phyloP scores from a whole-genome alignment of 768 basidiomycete genomes.

The Hemileccinum rubropunctum region DNA sequence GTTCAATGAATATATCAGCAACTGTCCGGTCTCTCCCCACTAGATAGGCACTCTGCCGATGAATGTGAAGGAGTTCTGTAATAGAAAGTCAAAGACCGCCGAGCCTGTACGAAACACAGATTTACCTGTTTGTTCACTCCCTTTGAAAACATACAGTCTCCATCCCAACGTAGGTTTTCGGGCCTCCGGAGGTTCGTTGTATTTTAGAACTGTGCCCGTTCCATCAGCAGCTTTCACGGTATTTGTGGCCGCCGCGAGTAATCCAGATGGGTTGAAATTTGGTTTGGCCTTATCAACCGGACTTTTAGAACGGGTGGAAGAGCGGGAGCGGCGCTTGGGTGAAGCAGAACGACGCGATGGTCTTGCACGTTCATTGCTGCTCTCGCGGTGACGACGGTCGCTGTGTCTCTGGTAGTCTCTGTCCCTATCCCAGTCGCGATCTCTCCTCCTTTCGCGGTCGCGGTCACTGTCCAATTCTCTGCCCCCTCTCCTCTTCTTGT shows the following conservation, averaged over 20 bases:
- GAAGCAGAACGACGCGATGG: slow-evolving; percentile 58
- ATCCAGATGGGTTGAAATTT: slow-evolving; percentile 84
- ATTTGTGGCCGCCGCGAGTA: slow-evolving; percentile 95
- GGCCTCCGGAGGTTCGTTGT: slow-evolving; percentile 98
- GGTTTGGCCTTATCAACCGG: slow-evolving; percentile 72
- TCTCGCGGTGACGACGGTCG: slow-evolving; percentile 23
- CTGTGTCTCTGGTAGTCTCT: slow-evolving; percentile 37
- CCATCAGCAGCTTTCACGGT: slow-evolving; percentile 76
- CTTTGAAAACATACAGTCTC: slow-evolving; percentile 98
- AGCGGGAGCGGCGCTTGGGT: slow-evolving; percentile 38
- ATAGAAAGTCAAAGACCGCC: background rate
- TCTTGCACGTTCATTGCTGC: slow-evolving; percentile 31
- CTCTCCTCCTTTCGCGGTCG: slow-evolving; percentile 13
- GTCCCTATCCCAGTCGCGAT: slow-evolving; percentile 38
- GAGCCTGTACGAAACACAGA: background rate
- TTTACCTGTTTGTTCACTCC: slow-evolving; percentile 87
- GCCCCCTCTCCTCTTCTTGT: slow-evolving; percentile 15
- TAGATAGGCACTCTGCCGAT: slow-evolving; percentile 92
- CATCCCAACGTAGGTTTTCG: slow-evolving; percentile 86
- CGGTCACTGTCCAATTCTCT: slow-evolving; percentile 12
- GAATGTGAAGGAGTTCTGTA: slow-evolving; percentile 86
- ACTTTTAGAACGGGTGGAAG: slow-evolving; percentile 42
- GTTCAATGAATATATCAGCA: slow-evolving; percentile 84
- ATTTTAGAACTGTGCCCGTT: slow-evolving; percentile 85
- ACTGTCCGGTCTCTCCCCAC: slow-evolving; percentile 88